Percentiles rank a stretch among this genome's conserved stretches.
These are phyloP conservation scores for Hypocreales sp. DNA, from an alignment of 2,329 filamentous ascomycete species.

Conservation along the genomic window DNA sequence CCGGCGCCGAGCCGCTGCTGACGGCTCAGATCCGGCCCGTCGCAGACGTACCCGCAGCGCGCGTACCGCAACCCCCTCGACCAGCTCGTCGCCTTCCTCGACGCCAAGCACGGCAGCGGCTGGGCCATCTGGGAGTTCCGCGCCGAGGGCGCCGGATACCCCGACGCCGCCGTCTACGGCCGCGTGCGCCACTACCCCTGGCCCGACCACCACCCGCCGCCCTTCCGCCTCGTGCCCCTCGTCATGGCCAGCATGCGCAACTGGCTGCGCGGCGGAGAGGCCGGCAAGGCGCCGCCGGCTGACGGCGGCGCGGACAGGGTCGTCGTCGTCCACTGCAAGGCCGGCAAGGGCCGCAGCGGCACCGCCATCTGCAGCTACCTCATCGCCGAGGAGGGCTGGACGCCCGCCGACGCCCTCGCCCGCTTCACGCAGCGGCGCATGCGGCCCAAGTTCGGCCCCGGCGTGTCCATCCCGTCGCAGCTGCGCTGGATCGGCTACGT, in stretches of 20 bases:
- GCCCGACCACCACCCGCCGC: constrained; percentile 94
- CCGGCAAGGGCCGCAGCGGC: constrained; percentile 85
- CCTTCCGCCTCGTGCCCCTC: constrained; percentile 74
- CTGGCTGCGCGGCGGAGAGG: constrained; percentile 48
- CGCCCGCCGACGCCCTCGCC: constrained; percentile 32
- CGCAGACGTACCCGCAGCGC: constrained; percentile 74
- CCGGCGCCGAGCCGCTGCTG: neutral
- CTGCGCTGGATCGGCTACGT: constrained; percentile 79
- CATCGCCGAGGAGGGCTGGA: constrained; percentile 66
- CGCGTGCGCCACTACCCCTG: constrained; percentile 86
- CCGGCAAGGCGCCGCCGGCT: neutral
- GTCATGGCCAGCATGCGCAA: constrained; percentile 88
- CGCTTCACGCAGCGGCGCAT: constrained; percentile 69
- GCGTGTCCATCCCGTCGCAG: constrained; percentile 88
- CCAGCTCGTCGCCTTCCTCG: constrained; percentile 73
- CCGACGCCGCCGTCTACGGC: constrained; percentile 73
- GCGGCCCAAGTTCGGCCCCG: constrained; percentile 74
- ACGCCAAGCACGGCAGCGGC: constrained; percentile 63
- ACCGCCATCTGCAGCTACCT: constrained; percentile 80
- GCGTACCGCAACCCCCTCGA: constrained; percentile 91
- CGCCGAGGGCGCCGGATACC: constrained; percentile 90
- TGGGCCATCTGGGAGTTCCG: constrained; percentile 99
- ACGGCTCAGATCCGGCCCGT: constrained; percentile 63
- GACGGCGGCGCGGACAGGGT: constrained; percentile 38
- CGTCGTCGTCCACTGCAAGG: constrained; percentile 91